Evolutionary conservation across 371 early-diverging fungal species (phyloP).

Genomic region (Choanephora cucurbitarum): DNA sequence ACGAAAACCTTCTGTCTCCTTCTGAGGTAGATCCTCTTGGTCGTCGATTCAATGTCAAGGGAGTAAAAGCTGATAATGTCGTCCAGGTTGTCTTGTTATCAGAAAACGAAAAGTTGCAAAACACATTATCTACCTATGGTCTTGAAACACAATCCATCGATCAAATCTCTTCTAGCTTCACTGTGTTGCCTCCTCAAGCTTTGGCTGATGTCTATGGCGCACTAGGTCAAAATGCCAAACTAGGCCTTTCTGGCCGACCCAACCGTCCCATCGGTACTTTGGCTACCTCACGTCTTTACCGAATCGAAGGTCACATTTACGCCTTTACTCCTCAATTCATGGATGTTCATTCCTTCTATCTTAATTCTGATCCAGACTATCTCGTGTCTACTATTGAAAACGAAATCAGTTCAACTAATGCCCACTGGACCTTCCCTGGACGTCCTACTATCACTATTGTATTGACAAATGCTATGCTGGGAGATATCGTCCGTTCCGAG

Average conservation of each 20-base stretch:
- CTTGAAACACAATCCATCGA: slow-evolving; percentile 75
- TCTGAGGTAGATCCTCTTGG: slow-evolving; percentile 90
- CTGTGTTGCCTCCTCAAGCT: slow-evolving; percentile 78
- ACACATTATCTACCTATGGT: slow-evolving; percentile 70
- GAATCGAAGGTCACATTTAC: slow-evolving; percentile 81
- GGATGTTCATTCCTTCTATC: slow-evolving; percentile 86
- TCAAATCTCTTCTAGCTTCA: slow-evolving; percentile 70
- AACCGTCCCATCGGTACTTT: slow-evolving; percentile 71
- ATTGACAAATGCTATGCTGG: slow-evolving; percentile 79
- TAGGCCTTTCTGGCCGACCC: slow-evolving; percentile 80
- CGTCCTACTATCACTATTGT: slow-evolving; percentile 83
- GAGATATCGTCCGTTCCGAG: slow-evolving; percentile 40
- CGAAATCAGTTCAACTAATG: slow-evolving; percentile 75
- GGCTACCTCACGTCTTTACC: slow-evolving; percentile 81
- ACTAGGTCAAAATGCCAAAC: slow-evolving; percentile 77
- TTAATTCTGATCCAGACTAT: slow-evolving; percentile 83
- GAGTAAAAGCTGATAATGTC: slow-evolving; percentile 54
- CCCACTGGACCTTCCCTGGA: slow-evolving; percentile 79
- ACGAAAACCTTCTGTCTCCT: slow-evolving; percentile 74
- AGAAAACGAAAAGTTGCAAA: slow-evolving; percentile 75
- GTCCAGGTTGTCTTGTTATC: slow-evolving; percentile 83
- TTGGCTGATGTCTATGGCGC: slow-evolving; percentile 78
- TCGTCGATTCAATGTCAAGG: slow-evolving; percentile 61
- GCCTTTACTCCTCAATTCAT: slow-evolving; percentile 89
- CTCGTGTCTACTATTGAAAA: slow-evolving; percentile 77